phyloP scores from a whole-genome alignment of 345 rosid species.

The Corchorus capsularis region DNA sequence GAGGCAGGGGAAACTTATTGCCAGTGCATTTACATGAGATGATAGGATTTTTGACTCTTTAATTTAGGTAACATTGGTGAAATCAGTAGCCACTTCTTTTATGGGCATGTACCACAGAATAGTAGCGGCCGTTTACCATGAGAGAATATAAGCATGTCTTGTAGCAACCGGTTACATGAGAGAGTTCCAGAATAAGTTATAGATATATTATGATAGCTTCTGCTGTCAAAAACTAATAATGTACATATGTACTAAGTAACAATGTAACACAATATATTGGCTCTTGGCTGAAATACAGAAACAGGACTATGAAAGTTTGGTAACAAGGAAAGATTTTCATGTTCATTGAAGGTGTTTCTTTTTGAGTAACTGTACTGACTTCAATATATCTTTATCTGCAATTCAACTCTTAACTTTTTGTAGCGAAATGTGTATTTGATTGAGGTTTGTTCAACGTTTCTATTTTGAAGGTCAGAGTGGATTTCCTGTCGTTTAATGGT shows the following conservation, averaged over 20 bases:
- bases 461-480: constrained; percentile 72
- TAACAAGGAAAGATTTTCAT: constrained; percentile 5
- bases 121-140: not conserved
- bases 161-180: no score
- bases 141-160: no score
- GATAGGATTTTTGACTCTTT: not conserved
- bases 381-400: not conserved
- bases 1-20: not conserved
- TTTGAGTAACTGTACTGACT: not conserved
- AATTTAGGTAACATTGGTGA: not conserved
- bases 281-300: constrained; percentile 3
- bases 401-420: not conserved
- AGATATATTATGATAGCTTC: not conserved
- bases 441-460: not conserved
- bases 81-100: not conserved
- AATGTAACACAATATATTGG: not conserved
- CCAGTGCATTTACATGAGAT: not conserved
- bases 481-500: constrained; percentile 62
- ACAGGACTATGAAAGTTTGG: not conserved
- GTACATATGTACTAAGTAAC: not conserved
- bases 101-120: not conserved
- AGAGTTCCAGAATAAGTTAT: not conserved
- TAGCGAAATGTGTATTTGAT: not conserved
- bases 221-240: not conserved
- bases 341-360: not conserved